Conservation (phyloP, 179 eudicot genomes). For the Amaranthus tricolor region DNA sequence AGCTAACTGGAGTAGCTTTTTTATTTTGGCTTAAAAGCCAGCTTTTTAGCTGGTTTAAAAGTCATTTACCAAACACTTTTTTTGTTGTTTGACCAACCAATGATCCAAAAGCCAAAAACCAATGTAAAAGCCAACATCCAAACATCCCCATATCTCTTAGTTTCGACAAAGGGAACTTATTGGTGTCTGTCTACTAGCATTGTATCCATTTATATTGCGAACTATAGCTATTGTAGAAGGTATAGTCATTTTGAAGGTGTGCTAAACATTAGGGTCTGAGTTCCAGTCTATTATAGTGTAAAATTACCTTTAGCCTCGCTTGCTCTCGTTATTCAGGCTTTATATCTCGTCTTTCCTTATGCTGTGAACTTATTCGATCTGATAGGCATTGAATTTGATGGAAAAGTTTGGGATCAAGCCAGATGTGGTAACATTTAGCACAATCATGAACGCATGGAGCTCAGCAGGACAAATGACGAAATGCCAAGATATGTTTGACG, state of each 20-base stretch:
- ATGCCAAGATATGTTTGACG: conserved; percentile 70
- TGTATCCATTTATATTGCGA: not conserved
- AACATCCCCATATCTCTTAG: not conserved
- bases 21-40: too few relatives aligned
- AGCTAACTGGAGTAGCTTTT: too few relatives aligned
- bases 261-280: not conserved
- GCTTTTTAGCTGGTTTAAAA: too few relatives aligned
- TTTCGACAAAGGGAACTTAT: not conserved
- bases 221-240: not conserved
- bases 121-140: too few relatives aligned
- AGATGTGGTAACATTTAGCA: conserved; percentile 91
- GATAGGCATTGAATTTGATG: conserved; percentile 73
- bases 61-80: too few relatives aligned
- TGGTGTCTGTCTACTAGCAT: not conserved
- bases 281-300: not conserved
- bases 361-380: conserved; percentile 2
- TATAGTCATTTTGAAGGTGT: not conserved
- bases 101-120: too few relatives aligned
- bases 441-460: conserved; percentile 96
- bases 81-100: too few relatives aligned
- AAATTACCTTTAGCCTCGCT: not conserved
- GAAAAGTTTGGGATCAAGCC: conserved; percentile 81
- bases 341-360: not conserved
- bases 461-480: conserved; percentile 80
- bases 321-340: not conserved